These are phyloP conservation scores for Neonectria coccinea DNA, from an alignment of 2,329 filamentous ascomycete genomes.

Conservation along the genomic window DNA sequence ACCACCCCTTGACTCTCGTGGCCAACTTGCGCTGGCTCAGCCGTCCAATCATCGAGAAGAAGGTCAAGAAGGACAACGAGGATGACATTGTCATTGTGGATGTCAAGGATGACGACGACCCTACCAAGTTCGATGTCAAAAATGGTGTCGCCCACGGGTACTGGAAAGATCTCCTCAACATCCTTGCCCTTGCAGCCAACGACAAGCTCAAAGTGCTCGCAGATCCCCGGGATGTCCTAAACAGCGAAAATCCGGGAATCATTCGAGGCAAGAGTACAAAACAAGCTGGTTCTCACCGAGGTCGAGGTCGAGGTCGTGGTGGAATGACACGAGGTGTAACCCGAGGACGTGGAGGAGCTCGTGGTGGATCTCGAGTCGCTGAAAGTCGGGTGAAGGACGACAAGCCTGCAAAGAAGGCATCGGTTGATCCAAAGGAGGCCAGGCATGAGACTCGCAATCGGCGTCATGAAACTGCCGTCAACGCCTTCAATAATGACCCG, in stretches of 20 bases:
- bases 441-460: slow-evolving; percentile 49
- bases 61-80: slow-evolving; percentile 53
- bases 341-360: slow-evolving; percentile 3
- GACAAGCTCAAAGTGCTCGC: slow-evolving; percentile 57
- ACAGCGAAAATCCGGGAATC: slow-evolving; percentile 48
- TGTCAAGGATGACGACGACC: slow-evolving; percentile 52
- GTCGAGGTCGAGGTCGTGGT: slow-evolving; percentile 26
- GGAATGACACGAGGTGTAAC: not conserved
- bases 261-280: slow-evolving; percentile 36
- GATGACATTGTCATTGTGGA: slow-evolving; percentile 52
- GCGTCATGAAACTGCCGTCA: slow-evolving; percentile 57
- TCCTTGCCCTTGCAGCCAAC: slow-evolving; percentile 64
- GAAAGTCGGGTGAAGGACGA: slow-evolving; percentile 8
- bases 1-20: slow-evolving; percentile 66
- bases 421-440: slow-evolving; percentile 33
- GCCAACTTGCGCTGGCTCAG: slow-evolving; percentile 67
- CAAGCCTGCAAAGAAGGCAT: slow-evolving; percentile 8
- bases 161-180: slow-evolving; percentile 71
- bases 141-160: slow-evolving; percentile 68
- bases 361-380: not conserved
- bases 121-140: slow-evolving; percentile 54
- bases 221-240: slow-evolving; percentile 56
- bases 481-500: slow-evolving; percentile 55
- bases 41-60: slow-evolving; percentile 67
- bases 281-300: slow-evolving; percentile 23